phyloP scores from a whole-genome alignment of 805 yeast species.

The Candida andamanensis region DNA sequence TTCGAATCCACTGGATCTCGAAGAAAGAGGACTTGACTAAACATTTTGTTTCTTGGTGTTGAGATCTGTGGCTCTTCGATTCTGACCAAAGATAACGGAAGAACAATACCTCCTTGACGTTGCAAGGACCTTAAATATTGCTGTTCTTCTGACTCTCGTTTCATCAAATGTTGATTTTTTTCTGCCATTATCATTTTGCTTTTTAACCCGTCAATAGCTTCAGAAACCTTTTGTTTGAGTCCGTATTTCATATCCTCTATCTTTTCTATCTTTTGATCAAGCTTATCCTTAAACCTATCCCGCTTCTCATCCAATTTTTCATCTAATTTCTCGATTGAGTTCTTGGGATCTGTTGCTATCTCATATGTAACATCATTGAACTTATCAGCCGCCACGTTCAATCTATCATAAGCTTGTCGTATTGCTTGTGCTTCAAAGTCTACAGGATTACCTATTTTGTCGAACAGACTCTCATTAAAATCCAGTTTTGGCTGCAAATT shows the following conservation, averaged over 20 bases:
- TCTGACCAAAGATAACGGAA: constrained; percentile 18
- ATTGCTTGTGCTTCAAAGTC: constrained; percentile 17
- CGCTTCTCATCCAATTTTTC: constrained; percentile 15
- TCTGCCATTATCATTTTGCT: constrained; percentile 1
- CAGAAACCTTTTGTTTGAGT: constrained; percentile 2
- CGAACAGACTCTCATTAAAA: background rate
- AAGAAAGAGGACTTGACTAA: constrained; percentile 14
- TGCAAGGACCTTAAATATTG: background rate
- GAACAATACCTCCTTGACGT: constrained; percentile 9
- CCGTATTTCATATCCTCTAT: constrained; percentile 10
- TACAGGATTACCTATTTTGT: constrained; percentile 1
- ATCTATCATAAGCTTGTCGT: constrained; percentile 16
- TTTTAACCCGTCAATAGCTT: constrained; percentile 4
- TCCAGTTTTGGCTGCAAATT: constrained; percentile 1
- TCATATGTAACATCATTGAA: constrained; percentile 17
- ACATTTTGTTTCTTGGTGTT: constrained; percentile 15
- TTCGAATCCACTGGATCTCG: background rate
- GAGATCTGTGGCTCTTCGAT: constrained; percentile 8
- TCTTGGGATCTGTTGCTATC: constrained; percentile 17
- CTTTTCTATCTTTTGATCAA: constrained; percentile 11
- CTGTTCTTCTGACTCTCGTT: constrained; percentile 6
- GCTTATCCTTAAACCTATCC: constrained; percentile 10
- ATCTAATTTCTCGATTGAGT: constrained; percentile 15
- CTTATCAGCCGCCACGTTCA: constrained; percentile 10
- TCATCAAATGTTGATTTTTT: constrained; percentile 1